Evolutionary conservation across 169 alveolate species (phyloP).

Genomic region (Plasmodium gonderi): DNA sequence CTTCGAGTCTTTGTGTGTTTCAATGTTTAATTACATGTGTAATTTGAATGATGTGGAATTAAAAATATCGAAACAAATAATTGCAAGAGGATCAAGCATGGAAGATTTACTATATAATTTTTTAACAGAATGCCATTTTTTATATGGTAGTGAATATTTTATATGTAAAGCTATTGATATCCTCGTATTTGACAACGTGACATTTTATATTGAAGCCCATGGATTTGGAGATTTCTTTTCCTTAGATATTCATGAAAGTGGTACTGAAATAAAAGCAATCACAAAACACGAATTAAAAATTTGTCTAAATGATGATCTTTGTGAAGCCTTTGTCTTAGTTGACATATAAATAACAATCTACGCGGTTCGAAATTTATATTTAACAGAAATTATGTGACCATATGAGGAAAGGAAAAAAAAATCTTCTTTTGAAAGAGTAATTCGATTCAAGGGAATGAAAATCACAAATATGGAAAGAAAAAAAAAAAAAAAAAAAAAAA

Average conservation of each 20-base stretch:
- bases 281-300: slow-evolving; percentile 79
- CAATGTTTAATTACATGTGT: slow-evolving; percentile 80
- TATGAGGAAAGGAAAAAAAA: too few species aligned
- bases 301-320: slow-evolving; percentile 1
- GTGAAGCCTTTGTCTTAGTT: slow-evolving; percentile 47
- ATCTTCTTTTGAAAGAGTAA: too few species aligned
- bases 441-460: too few species aligned
- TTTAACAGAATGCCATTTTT: slow-evolving; percentile 78
- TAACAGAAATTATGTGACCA: too few species aligned
- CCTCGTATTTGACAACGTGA: background rate
- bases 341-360: slow-evolving; percentile 15
- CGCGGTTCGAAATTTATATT: too few species aligned
- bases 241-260: slow-evolving; percentile 69
- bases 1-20: slow-evolving; percentile 74
- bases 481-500: too few species aligned
- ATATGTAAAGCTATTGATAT: slow-evolving; percentile 76
- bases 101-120: slow-evolving; percentile 75
- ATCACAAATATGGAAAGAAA: too few species aligned
- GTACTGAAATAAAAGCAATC: slow-evolving; percentile 85
- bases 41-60: slow-evolving; percentile 73
- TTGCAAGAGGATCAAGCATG: slow-evolving; percentile 19
- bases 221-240: slow-evolving; percentile 79
- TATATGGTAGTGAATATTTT: slow-evolving; percentile 79
- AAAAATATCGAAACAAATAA: slow-evolving; percentile 11
- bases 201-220: slow-evolving; percentile 40